These are phyloP conservation scores for Phialophora chinensis DNA, from an alignment of 2,329 filamentous ascomycete species.

Conservation along the genomic window DNA sequence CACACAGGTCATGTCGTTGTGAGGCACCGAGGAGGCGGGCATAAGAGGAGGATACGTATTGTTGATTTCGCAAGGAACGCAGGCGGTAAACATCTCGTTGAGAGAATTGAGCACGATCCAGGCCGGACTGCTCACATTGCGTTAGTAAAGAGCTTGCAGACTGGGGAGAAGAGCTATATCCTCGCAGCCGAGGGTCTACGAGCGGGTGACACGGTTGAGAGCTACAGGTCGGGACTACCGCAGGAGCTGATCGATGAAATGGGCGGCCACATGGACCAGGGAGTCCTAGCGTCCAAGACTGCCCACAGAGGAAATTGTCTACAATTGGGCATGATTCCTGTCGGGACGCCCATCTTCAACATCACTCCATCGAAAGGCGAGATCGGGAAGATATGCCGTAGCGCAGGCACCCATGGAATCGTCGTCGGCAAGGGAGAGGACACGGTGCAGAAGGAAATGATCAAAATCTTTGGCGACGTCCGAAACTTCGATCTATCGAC, in stretches of 20 bases:
- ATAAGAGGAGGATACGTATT: slow-evolving; percentile 87
- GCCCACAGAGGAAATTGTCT: slow-evolving; percentile 94
- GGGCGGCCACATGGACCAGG: slow-evolving; percentile 90
- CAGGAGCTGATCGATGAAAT: slow-evolving; percentile 84
- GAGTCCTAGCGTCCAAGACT: slow-evolving; percentile 93
- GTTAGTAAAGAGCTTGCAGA: slow-evolving; percentile 75
- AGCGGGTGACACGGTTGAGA: slow-evolving; percentile 88
- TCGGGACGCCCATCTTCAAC: slow-evolving; percentile 91
- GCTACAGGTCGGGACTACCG: slow-evolving; percentile 88
- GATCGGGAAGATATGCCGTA: slow-evolving; percentile 88
- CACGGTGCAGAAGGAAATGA: slow-evolving; percentile 49
- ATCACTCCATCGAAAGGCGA: slow-evolving; percentile 73
- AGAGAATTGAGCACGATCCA: slow-evolving; percentile 95
- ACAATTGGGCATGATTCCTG: slow-evolving; percentile 91
- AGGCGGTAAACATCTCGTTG: slow-evolving; percentile 83
- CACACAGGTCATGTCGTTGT: slow-evolving; percentile 84
- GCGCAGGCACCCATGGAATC: slow-evolving; percentile 88
- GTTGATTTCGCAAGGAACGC: slow-evolving; percentile 84
- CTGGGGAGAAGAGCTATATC: slow-evolving; percentile 83
- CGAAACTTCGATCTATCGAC: slow-evolving; percentile 43
- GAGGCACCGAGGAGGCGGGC: slow-evolving; percentile 88
- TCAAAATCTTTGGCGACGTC: slow-evolving; percentile 37
- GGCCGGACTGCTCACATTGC: slow-evolving; percentile 93
- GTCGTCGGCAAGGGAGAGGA: slow-evolving; percentile 88
- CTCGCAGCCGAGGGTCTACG: slow-evolving; percentile 93